These are phyloP conservation scores for Glycine tomentella DNA, from an alignment of 306 rosid genomes.

Conservation along the genomic window DNA sequence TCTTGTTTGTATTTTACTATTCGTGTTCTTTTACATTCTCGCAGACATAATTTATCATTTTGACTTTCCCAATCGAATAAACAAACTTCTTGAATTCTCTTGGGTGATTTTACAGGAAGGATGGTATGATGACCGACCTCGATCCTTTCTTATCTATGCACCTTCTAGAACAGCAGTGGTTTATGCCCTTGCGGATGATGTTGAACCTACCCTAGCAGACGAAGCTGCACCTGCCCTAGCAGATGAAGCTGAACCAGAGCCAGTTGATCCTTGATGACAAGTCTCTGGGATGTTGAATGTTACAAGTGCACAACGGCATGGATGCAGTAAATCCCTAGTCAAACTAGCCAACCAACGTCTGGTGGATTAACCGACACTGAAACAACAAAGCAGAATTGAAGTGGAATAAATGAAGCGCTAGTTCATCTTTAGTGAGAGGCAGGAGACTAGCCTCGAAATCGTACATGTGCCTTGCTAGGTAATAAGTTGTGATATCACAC, in stretches of 20 bases:
- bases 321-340: constrained; percentile 41
- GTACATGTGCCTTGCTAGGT: constrained; percentile 38
- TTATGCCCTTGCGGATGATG: constrained; percentile 62
- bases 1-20: constrained; percentile 33
- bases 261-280: constrained; percentile 50
- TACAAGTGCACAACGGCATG: constrained; percentile 35
- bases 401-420: constrained; percentile 28
- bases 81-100: constrained; percentile 30
- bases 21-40: constrained; percentile 2
- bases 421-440: constrained; percentile 38
- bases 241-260: constrained; percentile 4
- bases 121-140: constrained; percentile 72
- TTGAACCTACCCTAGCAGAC: constrained; percentile 24
- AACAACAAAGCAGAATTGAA: constrained; percentile 35
- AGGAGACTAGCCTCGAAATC: constrained; percentile 25
- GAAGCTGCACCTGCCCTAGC: constrained; percentile 31
- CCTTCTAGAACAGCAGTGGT: constrained; percentile 89
- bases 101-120: constrained; percentile 68
- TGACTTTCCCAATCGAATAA: constrained; percentile 10
- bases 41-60: constrained; percentile 28
- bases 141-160: constrained; percentile 77
- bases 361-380: constrained; percentile 33
- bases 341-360: constrained; percentile 40
- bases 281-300: constrained; percentile 30
- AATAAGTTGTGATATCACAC: constrained; percentile 34